These are phyloP conservation scores for Lactarius trivialis DNA, from an alignment of 768 basidiomycete genomes.

Conservation along the genomic window DNA sequence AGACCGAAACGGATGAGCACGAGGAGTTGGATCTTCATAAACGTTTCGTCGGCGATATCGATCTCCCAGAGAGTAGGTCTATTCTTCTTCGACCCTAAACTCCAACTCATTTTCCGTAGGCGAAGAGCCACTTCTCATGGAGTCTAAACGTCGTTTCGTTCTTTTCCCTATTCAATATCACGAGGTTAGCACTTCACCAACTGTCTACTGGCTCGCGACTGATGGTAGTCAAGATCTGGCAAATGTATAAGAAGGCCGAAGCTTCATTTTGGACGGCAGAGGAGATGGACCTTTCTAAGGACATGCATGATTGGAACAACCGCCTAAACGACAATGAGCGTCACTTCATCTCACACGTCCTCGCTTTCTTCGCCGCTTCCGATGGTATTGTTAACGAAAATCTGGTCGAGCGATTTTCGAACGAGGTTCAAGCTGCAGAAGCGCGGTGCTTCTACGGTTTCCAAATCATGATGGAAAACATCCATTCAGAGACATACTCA, in stretches of 20 bases:
- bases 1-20: slow-evolving; percentile 16
- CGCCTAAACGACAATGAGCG: slow-evolving; percentile 77
- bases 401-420: slow-evolving; percentile 86
- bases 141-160: slow-evolving; percentile 75
- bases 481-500: slow-evolving; percentile 95
- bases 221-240: slow-evolving; percentile 59
- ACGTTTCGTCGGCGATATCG: slow-evolving; percentile 49
- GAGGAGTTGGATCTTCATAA: slow-evolving; percentile 16
- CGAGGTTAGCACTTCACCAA: slow-evolving; percentile 48
- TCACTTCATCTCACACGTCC: slow-evolving; percentile 85
- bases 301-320: slow-evolving; percentile 77
- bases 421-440: slow-evolving; percentile 87
- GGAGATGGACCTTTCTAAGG: slow-evolving; percentile 86
- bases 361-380: slow-evolving; percentile 95
- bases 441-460: slow-evolving; percentile 97
- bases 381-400: slow-evolving; percentile 98
- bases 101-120: slow-evolving; percentile 30
- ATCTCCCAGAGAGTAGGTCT: slow-evolving; percentile 40
- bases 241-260: slow-evolving; percentile 91
- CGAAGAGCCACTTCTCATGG: slow-evolving; percentile 77
- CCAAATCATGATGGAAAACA: slow-evolving; percentile 99
- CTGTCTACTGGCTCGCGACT: background rate
- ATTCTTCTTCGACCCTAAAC: background rate
- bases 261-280: slow-evolving; percentile 94
- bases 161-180: slow-evolving; percentile 91